phyloP scores from a whole-genome alignment of 306 rosid genomes.

The Cucumis cinereus region DNA sequence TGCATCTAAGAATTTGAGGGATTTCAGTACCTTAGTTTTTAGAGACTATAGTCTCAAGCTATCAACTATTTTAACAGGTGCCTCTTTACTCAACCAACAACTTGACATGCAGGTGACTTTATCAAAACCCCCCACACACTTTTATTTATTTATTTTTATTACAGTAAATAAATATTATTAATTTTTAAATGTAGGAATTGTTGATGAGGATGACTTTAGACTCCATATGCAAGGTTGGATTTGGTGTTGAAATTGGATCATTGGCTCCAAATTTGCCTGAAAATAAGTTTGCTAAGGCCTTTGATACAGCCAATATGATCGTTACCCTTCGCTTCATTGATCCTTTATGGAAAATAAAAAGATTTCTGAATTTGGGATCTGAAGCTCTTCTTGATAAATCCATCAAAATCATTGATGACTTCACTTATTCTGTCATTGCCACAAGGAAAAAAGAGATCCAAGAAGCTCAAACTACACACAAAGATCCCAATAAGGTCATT shows the following conservation, averaged over 20 bases:
- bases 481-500: constrained; percentile 36
- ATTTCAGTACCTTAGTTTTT: constrained; percentile 71
- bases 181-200: constrained; percentile 35
- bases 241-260: constrained; percentile 92
- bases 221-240: constrained; percentile 87
- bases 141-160: no score
- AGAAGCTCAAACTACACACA: constrained; percentile 19
- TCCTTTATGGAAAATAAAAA: constrained; percentile 74
- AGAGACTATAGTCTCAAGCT: constrained; percentile 57
- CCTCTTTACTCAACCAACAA: constrained; percentile 40
- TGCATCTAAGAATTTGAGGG: constrained; percentile 85
- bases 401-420: constrained; percentile 57
- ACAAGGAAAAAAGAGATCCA: constrained; percentile 73
- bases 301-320: constrained; percentile 73
- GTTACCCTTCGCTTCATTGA: constrained; percentile 87
- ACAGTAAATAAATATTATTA: no score
- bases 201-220: constrained; percentile 94
- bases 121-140: background rate
- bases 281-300: constrained; percentile 65
- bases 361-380: constrained; percentile 49
- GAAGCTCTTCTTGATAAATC: constrained; percentile 76
- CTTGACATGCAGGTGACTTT: constrained; percentile 72
- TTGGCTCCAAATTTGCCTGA: constrained; percentile 58
- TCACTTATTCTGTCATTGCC: constrained; percentile 71
- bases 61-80: constrained; percentile 38